Conservation (phyloP, 1,284 basidiomycete species). For the Neonothopanus nambi region DNA sequence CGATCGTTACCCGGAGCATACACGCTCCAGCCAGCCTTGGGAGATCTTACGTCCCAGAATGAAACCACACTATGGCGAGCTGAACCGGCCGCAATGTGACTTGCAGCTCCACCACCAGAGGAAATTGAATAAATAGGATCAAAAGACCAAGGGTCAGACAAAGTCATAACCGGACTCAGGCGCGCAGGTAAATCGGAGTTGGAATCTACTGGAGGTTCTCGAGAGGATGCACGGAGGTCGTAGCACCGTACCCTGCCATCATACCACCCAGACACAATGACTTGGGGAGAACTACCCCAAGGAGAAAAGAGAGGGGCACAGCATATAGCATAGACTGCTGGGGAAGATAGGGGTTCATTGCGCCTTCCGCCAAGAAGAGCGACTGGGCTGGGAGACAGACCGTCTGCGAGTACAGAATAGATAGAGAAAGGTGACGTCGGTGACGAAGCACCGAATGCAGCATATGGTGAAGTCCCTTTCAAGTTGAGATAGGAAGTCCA, state of each 20-base stretch:
- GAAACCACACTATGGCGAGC: constrained; percentile 73
- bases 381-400: constrained; percentile 45
- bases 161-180: constrained; percentile 55
- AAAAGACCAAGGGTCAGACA: constrained; percentile 64
- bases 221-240: constrained; percentile 59
- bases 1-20: constrained; percentile 74
- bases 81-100: constrained; percentile 68
- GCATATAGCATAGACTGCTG: constrained; percentile 70
- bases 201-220: constrained; percentile 12
- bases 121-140: constrained; percentile 75
- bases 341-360: constrained; percentile 38
- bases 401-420: constrained; percentile 49
- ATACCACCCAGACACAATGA: constrained; percentile 79
- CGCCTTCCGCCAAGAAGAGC: constrained; percentile 39
- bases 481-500: constrained; percentile 63
- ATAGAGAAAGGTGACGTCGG: constrained; percentile 51
- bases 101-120: constrained; percentile 64
- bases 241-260: constrained; percentile 70
- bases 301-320: constrained; percentile 58
- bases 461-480: constrained; percentile 53
- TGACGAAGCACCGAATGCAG: constrained; percentile 67
- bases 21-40: constrained; percentile 66
- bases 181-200: constrained; percentile 21
- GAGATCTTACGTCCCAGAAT: constrained; percentile 73
- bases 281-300: constrained; percentile 68